Conservation (phyloP, 2,329 filamentous ascomycete species). For the Juglanconis juglandina region DNA sequence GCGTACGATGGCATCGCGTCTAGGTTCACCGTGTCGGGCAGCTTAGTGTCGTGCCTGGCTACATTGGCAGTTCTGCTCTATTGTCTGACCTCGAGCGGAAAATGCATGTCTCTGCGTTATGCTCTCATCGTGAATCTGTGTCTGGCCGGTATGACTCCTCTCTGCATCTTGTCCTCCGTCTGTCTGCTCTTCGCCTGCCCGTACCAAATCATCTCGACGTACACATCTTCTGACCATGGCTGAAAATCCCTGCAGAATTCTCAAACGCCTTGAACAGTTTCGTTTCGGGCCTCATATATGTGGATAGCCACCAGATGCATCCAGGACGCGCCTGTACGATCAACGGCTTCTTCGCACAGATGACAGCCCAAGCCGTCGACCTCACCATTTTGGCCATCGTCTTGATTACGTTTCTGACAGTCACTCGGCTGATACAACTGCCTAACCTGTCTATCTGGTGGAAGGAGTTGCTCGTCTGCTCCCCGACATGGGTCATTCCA, state of each 20-base stretch:
- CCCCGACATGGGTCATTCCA: slow-evolving; percentile 37
- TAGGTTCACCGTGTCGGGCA: slow-evolving; percentile 17
- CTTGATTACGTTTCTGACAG: slow-evolving; percentile 25
- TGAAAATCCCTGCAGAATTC: slow-evolving; percentile 28
- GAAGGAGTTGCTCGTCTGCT: slow-evolving; percentile 32
- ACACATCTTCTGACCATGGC: background rate
- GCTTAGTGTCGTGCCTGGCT: slow-evolving; percentile 17
- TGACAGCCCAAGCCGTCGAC: slow-evolving; percentile 41
- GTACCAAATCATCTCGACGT: background rate
- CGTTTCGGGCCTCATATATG: slow-evolving; percentile 35
- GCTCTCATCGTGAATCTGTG: slow-evolving; percentile 23
- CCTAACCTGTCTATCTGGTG: slow-evolving; percentile 25
- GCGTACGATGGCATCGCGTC: slow-evolving; percentile 8
- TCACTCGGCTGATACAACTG: slow-evolving; percentile 30
- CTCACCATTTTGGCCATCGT: slow-evolving; percentile 44
- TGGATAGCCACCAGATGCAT: slow-evolving; percentile 26
- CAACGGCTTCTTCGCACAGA: slow-evolving; percentile 43
- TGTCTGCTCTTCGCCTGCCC: background rate
- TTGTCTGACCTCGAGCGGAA: slow-evolving; percentile 11
- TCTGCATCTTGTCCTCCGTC: background rate
- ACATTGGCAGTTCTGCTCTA: slow-evolving; percentile 16
- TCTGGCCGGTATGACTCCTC: slow-evolving; percentile 20
- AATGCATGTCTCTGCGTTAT: slow-evolving; percentile 23
- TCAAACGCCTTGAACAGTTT: slow-evolving; percentile 41
- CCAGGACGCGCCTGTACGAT: slow-evolving; percentile 33